Percentiles rank a stretch among this genome's conserved stretches.
Conservation (phyloP, 1,284 basidiomycete species). For the Ustilago tritici region DNA sequence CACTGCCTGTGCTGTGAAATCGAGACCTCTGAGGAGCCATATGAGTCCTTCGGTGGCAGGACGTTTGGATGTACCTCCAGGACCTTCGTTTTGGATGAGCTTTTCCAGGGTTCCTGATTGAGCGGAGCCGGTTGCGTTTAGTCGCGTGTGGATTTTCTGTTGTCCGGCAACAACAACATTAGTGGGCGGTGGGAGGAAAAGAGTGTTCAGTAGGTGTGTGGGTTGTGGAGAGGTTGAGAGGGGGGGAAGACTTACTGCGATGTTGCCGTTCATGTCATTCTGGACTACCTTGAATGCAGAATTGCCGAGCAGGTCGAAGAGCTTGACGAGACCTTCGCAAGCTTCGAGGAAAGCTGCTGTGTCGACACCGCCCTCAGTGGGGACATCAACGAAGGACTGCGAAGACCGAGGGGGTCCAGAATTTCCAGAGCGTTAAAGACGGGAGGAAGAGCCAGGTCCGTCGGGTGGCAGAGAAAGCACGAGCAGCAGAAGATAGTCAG, state of each 20-base stretch:
- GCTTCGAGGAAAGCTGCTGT: constrained; percentile 90
- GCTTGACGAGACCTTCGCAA: constrained; percentile 84
- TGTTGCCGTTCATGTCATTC: constrained; percentile 91
- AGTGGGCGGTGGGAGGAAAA: neutral
- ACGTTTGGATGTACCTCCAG: constrained; percentile 82
- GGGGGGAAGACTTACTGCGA: constrained; percentile 71
- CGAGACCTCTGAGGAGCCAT: constrained; percentile 90
- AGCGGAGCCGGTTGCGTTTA: constrained; percentile 75
- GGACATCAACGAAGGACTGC: constrained; percentile 76
- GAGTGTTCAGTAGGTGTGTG: neutral
- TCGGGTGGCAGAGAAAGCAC: neutral
- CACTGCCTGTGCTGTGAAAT: constrained; percentile 89
- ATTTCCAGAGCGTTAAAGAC: too few relatives aligned
- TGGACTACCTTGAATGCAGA: constrained; percentile 87
- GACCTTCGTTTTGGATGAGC: constrained; percentile 83
- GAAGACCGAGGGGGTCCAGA: neutral
- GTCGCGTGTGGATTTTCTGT: constrained; percentile 78
- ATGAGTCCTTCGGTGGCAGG: constrained; percentile 89
- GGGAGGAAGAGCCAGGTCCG: neutral
- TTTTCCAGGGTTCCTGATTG: constrained; percentile 82
- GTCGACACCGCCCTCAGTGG: constrained; percentile 88
- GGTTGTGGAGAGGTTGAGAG: neutral
- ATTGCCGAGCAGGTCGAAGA: constrained; percentile 95
- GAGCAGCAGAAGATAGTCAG: neutral
- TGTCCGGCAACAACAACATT: neutral